phyloP scores from a whole-genome alignment of 2,329 filamentous ascomycete genomes.

The Penicillium expansum region DNA sequence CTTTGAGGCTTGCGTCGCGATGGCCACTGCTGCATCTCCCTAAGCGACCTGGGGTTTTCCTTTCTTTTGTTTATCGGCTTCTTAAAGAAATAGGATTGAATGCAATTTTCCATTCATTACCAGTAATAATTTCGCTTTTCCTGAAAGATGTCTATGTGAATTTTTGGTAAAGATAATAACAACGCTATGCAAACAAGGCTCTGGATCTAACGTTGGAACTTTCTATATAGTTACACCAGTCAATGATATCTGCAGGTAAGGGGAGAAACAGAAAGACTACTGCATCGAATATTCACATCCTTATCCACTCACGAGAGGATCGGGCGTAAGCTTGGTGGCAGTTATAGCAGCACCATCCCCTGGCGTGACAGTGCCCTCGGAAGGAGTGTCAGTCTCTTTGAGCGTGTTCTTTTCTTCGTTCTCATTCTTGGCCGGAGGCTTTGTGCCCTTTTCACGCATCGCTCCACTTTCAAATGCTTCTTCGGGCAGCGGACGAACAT shows the following conservation, averaged over 20 bases:
- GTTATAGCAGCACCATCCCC: conserved; percentile 11
- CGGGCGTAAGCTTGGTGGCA: conserved; percentile 25
- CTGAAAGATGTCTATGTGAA: neutral
- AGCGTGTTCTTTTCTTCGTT: conserved; percentile 14
- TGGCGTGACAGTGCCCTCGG: conserved; percentile 14
- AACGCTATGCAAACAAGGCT: neutral
- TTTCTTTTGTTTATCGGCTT: neutral
- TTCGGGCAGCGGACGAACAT: conserved; percentile 79
- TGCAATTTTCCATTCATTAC: neutral
- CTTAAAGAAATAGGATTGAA: neutral
- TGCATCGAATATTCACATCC: neutral
- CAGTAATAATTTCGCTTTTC: neutral
- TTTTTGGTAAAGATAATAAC: neutral
- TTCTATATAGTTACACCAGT: neutral
- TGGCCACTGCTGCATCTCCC: neutral
- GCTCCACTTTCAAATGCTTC: conserved; percentile 83
- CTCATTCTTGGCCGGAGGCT: conserved; percentile 6
- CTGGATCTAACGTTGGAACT: neutral
- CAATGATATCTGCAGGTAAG: neutral
- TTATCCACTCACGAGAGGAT: conserved; percentile 33
- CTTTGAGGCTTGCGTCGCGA: neutral
- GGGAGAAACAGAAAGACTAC: neutral
- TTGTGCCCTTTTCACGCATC: conserved; percentile 69
- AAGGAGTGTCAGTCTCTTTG: conserved; percentile 1
- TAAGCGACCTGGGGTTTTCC: neutral